Evolutionary conservation across 257 asterid genomes (phyloP), one percentile per base, ranked within the genome.

Genomic region (Jaltomata sinuosa): DNA sequence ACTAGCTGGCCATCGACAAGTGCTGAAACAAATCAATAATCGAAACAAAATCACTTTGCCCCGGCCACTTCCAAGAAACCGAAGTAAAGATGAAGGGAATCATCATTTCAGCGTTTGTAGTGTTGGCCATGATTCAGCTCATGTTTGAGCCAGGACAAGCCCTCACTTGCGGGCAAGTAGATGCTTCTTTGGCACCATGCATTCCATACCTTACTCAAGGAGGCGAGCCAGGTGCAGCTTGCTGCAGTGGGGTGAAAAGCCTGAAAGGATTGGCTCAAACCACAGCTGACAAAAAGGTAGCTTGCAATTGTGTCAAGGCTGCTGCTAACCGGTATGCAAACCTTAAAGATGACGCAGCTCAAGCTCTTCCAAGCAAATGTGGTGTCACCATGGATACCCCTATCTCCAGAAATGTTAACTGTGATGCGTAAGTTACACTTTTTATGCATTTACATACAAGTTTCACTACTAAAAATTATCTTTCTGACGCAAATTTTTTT

Each of bases 311-410:
- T 31, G 85, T 89, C 15, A 89, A 90, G 86, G 84, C 71, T 0
- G 91, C 91, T 4, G 92, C 91, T 10, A 59, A 16, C 31, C 81
- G 79, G 2, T 84, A 77, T 3, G 54, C 84, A 0, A 89, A 84
- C 82, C 65, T 91, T 82, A 84, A 87, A 83, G 92, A 91, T 27
- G 87, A 65, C 6, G 88, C 87, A 2, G 93, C 91, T 1, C 90
- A 84, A 86, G 81, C 83, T 78, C 79, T 87, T 1, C 89, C 87
- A 3, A 4, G 29, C 7, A 88, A 85, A 64, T 89, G 94, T 36
- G 68, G 59, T 0, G 91, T 91, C 11, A 11, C 47, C 2, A 8
- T 89, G 59, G 93, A 88, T 57, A 86, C 87, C 62, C 91, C 90
- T n/a, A 34, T 90, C 78, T 89, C 92, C n/a, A 87, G 90, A 40